Conservation (phyloP, 768 basidiomycete species). For the Boletus pseudo-olivaceus region DNA sequence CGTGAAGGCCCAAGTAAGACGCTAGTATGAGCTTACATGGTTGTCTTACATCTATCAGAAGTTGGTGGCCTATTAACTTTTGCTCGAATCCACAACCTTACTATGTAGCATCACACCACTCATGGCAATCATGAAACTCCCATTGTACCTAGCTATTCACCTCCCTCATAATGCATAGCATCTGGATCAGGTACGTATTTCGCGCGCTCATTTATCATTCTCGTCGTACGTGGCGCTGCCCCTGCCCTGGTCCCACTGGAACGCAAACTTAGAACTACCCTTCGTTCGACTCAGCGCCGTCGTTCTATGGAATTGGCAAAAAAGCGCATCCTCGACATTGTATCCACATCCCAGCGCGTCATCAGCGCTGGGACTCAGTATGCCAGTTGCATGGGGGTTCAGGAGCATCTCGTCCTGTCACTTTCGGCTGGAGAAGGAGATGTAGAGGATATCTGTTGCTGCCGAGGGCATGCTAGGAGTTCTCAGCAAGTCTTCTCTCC, state of each 20-base stretch:
- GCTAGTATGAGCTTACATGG: not conserved
- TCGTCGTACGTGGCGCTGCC: too few species aligned
- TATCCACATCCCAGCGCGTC: not conserved
- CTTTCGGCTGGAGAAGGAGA: slow-evolving; percentile 14
- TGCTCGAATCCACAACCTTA: too few species aligned
- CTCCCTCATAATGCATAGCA: too few species aligned
- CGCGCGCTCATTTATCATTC: too few species aligned
- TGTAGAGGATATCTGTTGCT: slow-evolving; percentile 8
- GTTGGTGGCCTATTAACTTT: too few species aligned
- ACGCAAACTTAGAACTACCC: not conserved
- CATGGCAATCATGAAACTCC: too few species aligned
- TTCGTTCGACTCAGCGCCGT: not conserved
- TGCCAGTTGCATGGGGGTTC: not conserved
- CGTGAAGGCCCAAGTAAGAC: not conserved
- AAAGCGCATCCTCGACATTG: not conserved
- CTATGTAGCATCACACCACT: too few species aligned
- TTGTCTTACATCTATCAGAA: not conserved
- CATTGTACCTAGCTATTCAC: too few species aligned
- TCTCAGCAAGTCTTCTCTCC: not conserved
- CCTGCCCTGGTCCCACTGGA: not conserved
- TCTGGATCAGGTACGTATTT: too few species aligned
- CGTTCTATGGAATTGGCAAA: slow-evolving; percentile 4
- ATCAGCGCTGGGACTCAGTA: not conserved
- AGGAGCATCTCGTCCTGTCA: slow-evolving; percentile 2
- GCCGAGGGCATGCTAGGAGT: not conserved